Evolutionary conservation across 2,329 filamentous ascomycete species (phyloP).

Genomic region (Hypoxylon sp.): DNA sequence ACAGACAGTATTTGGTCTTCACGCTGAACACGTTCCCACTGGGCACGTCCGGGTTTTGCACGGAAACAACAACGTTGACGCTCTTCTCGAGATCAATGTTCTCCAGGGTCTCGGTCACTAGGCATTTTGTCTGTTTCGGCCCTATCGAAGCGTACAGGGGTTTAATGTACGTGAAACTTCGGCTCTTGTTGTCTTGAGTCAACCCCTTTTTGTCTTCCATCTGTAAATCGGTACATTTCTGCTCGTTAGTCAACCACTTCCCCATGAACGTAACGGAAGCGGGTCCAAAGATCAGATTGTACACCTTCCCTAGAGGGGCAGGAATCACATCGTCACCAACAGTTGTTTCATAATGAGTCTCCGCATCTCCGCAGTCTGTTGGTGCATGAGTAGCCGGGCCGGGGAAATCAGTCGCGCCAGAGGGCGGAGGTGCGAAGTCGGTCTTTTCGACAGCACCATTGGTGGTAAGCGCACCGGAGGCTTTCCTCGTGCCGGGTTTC

Average conservation of each 20-base stretch:
- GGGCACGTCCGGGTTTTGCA: conserved; percentile 93
- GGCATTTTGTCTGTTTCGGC: conserved; percentile 93
- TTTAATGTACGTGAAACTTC: conserved; percentile 90
- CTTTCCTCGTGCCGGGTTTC: conserved; percentile 76
- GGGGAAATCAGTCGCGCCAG: conserved; percentile 75
- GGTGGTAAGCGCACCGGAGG: conserved; percentile 68
- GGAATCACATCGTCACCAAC: conserved; percentile 88
- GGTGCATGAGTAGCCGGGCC: conserved; percentile 84
- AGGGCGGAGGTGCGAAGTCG: conserved; percentile 59
- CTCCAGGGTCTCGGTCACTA: conserved; percentile 87
- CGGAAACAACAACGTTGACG: conserved; percentile 83
- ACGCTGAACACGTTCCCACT: conserved; percentile 91
- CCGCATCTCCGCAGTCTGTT: conserved; percentile 85
- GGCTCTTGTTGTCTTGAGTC: conserved; percentile 77
- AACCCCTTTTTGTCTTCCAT: conserved; percentile 87
- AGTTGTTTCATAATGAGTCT: conserved; percentile 84
- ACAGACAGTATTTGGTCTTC: conserved; percentile 94
- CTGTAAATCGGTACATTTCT: conserved; percentile 89
- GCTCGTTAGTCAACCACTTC: conserved; percentile 86
- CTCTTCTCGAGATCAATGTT: conserved; percentile 87
- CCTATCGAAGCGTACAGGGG: conserved; percentile 87
- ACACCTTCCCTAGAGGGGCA: conserved; percentile 92
- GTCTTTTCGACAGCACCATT: conserved; percentile 66
- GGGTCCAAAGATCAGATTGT: conserved; percentile 87
- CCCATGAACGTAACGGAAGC: conserved; percentile 84